Evolutionary conservation across 768 basidiomycete species (phyloP).

Genomic region (Lactarius evosmus): DNA sequence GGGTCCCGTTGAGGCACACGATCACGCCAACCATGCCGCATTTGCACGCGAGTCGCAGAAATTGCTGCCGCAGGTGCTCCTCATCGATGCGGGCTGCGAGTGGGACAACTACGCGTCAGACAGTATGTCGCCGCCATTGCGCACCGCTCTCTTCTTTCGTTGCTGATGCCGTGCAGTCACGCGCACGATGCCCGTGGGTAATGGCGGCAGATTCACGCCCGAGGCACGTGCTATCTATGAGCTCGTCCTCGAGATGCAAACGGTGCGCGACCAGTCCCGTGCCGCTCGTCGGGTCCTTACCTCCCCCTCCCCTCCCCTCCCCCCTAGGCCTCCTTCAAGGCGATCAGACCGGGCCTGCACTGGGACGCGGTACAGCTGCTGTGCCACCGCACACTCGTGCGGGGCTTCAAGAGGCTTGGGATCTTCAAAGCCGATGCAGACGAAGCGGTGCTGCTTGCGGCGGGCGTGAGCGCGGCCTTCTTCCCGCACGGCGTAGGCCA

Average conservation of each 20-base stretch:
- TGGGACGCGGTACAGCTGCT: constrained; percentile 88
- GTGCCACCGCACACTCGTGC: constrained; percentile 79
- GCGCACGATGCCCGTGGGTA: constrained; percentile 89
- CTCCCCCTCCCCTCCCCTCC: too few relatives aligned
- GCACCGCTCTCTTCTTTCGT: constrained; percentile 11
- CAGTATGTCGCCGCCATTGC: constrained; percentile 38
- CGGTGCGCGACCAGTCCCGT: constrained; percentile 41
- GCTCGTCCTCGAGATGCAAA: constrained; percentile 89
- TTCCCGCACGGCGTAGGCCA: constrained; percentile 95
- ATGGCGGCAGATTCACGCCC: constrained; percentile 82
- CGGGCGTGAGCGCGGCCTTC: constrained; percentile 79
- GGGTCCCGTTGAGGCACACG: constrained; percentile 63
- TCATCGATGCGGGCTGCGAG: constrained; percentile 96
- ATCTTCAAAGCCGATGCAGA: constrained; percentile 74
- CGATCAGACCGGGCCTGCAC: constrained; percentile 72
- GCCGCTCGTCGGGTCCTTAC: neutral
- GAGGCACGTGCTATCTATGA: constrained; percentile 82
- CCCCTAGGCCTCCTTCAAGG: constrained; percentile 60
- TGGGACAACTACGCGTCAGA: constrained; percentile 68
- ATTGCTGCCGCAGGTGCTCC: constrained; percentile 65
- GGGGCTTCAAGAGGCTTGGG: constrained; percentile 77
- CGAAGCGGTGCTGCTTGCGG: constrained; percentile 66
- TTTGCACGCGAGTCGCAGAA: constrained; percentile 44
- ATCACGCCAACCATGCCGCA: constrained; percentile 50
- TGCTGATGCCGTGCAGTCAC: constrained; percentile 42